Conservation (phyloP, 345 rosid species). For the Eucalyptus shirleyi region DNA sequence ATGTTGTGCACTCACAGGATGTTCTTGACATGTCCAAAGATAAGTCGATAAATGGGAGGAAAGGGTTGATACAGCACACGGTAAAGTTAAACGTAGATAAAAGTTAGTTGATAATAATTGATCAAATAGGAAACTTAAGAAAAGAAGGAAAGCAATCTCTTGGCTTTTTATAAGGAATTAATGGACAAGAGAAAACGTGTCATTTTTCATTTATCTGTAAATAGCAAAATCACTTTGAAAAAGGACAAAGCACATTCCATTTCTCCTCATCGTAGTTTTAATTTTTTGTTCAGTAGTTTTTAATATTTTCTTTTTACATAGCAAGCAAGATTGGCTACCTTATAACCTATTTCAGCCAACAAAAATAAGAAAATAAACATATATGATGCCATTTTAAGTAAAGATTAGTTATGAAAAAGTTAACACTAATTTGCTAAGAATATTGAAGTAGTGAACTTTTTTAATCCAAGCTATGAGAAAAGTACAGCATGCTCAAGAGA, state of each 20-base stretch:
- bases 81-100: background rate
- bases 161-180: background rate
- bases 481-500: background rate
- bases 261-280: background rate
- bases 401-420: background rate
- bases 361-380: background rate
- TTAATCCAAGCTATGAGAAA: background rate
- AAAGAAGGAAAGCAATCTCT: background rate
- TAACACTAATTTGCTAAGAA: background rate
- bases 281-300: background rate
- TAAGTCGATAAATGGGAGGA: background rate
- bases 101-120: background rate
- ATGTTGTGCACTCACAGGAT: background rate
- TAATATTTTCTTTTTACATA: background rate
- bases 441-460: background rate
- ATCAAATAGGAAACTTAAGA: background rate
- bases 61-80: background rate
- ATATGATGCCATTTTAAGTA: background rate
- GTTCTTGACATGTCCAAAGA: background rate
- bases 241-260: background rate
- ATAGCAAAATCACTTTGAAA: background rate
- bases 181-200: background rate
- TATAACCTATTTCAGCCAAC: background rate
- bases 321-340: background rate
- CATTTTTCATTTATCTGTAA: background rate